These are phyloP conservation scores for Ciborinia camelliae DNA, from an alignment of 2,329 filamentous ascomycete species.

Conservation along the genomic window DNA sequence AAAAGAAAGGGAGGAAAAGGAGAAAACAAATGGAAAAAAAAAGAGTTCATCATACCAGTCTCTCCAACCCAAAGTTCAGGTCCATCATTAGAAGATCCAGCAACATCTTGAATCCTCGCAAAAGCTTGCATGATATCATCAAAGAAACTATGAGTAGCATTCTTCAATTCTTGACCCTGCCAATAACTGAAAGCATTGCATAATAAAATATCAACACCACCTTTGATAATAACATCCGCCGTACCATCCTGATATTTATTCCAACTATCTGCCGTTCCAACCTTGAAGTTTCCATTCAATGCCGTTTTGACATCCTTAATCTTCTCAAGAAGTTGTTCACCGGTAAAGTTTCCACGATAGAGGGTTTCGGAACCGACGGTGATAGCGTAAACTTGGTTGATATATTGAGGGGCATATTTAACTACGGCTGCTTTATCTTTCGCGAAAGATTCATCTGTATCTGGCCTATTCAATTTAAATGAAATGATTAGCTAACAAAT, in stretches of 20 bases:
- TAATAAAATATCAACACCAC: slow-evolving; percentile 55
- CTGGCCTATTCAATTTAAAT: slow-evolving; percentile 54
- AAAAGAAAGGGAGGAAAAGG: no score
- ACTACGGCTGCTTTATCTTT: slow-evolving; percentile 58
- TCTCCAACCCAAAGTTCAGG: slow-evolving; percentile 68
- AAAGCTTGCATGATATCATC: slow-evolving; percentile 65
- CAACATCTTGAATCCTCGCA: slow-evolving; percentile 57
- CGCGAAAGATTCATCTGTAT: slow-evolving; percentile 58
- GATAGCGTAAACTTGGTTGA: slow-evolving; percentile 61
- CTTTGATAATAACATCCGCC: slow-evolving; percentile 58
- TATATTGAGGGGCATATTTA: slow-evolving; percentile 47
- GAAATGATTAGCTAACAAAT: background rate
- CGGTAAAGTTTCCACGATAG: slow-evolving; percentile 66
- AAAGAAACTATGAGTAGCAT: slow-evolving; percentile 58
- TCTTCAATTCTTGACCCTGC: slow-evolving; percentile 58
- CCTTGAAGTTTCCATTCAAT: slow-evolving; percentile 50
- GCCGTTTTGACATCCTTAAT: slow-evolving; percentile 59
- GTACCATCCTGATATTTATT: slow-evolving; percentile 69
- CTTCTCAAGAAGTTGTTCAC: slow-evolving; percentile 54
- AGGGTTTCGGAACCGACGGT: slow-evolving; percentile 69
- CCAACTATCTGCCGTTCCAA: slow-evolving; percentile 70
- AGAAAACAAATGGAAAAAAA: no score
- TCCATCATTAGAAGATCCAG: slow-evolving; percentile 48
- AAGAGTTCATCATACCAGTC: slow-evolving; percentile 45
- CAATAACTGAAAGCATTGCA: slow-evolving; percentile 72